phyloP scores from a whole-genome alignment of 768 basidiomycete species.

The Xerocomus potaroensis region DNA sequence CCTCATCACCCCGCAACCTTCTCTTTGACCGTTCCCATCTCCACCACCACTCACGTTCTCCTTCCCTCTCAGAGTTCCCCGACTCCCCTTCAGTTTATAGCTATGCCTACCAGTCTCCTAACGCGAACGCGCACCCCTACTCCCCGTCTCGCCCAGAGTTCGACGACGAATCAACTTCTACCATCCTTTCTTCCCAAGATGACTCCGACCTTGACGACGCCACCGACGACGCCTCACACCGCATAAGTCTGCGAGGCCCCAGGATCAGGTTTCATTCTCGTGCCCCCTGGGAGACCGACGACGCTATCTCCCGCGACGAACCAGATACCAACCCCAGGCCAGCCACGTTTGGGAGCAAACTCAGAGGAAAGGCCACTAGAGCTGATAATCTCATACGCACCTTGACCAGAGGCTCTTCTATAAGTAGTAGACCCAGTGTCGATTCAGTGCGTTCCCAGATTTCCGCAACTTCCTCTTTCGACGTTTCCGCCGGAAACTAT shows the following conservation, averaged over 20 bases:
- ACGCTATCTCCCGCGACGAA: conserved; percentile 43
- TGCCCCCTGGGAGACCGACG: conserved; percentile 77
- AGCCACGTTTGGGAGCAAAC: conserved; percentile 27
- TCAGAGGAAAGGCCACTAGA: conserved; percentile 27
- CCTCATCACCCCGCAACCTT: too few species aligned
- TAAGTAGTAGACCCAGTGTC: conserved; percentile 51
- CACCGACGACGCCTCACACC: conserved; percentile 42
- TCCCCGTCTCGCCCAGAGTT: conserved; percentile 47
- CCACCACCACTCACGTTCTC: conserved; percentile 39
- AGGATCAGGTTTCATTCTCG: conserved; percentile 79
- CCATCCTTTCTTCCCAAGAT: conserved; percentile 28
- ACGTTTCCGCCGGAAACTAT: conserved; percentile 48
- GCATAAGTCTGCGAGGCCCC: conserved; percentile 75
- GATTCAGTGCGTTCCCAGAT: conserved; percentile 57
- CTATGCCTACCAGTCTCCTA: conserved; percentile 54
- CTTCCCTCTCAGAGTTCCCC: conserved; percentile 53
- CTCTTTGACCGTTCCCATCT: conserved; percentile 44
- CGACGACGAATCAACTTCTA: conserved; percentile 44
- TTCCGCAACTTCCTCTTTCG: conserved; percentile 54
- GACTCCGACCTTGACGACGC: conserved; percentile 35
- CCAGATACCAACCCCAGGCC: conserved; percentile 35
- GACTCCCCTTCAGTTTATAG: conserved; percentile 73
- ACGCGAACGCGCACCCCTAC: conserved; percentile 27
- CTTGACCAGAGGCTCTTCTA: conserved; percentile 42
- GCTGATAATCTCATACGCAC: conserved; percentile 41